Evolutionary conservation across 371 early-diverging fungal species (phyloP), one percentile per base, ranked within the genome.

Genomic region (Rhizopus arrhizus): DNA sequence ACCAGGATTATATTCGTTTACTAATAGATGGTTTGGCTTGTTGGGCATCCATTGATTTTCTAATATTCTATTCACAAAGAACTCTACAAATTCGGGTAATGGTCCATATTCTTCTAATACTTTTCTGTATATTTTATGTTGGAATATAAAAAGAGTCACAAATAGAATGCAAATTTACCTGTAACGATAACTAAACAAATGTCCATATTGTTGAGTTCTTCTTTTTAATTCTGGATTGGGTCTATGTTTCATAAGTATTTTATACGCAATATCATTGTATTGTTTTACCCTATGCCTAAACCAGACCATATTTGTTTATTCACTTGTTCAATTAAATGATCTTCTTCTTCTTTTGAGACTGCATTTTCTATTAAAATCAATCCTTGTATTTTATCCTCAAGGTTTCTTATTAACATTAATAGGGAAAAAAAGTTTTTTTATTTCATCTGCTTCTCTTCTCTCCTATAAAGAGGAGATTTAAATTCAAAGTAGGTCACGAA

Each of bases 191-290:
- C 84, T 85, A 52, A 90, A 91, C 12, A 82, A 67, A 53, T 85
- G 82, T 0, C 91, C 91, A 65, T 88, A 90, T 56, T 89, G 89
- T 65, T 89, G 90, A 9, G 90, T 89, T 46, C 89, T 69, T 59
- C 91, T 69, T 51, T 82, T 82, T 72, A 91, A 68, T 65, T 91
- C 89, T 48, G 89, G 88, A 63, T 89, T 90, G n/a, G 89, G 90
- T 22, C 78, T 80, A 53, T 58, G 8, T 22, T n/a, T 15, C 15
- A 12, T 47, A 33, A 6, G 1, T 16, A 16, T n/a, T 58, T 42
- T 13, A 34, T 15, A 12, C 12, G n/a, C 43, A 22, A 22, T 22
- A 22, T 22, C 22, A 22, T 22, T 51, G 38, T 41, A 42, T 35
- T 12, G 2, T 43, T 38, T 62, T 69, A 80, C 81, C 74, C 64